Evolutionary conservation across 331 rosid genomes (phyloP).

Genomic region (Quercus tomentella): DNA sequence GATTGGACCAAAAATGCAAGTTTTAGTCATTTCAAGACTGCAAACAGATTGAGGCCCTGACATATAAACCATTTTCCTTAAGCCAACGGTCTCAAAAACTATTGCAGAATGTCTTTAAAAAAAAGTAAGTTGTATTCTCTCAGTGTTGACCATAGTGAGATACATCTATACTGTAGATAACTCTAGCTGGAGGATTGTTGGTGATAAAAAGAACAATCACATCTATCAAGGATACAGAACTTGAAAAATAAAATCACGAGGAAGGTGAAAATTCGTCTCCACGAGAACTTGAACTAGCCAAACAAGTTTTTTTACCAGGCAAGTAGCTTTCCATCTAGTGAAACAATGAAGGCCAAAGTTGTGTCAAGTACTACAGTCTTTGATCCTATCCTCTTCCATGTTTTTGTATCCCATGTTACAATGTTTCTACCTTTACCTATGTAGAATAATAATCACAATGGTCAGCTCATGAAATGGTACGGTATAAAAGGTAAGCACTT

Average conservation of each 20-base stretch:
- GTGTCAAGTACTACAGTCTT: constrained; percentile 56
- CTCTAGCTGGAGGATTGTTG: neutral
- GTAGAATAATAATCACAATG: constrained; percentile 7
- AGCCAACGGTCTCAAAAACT: neutral
- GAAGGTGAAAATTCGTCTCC: neutral
- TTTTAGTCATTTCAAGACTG: neutral
- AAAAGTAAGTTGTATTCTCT: no score
- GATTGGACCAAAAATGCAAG: neutral
- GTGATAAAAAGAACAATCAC: constrained; percentile 2
- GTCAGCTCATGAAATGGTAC: constrained; percentile 9
- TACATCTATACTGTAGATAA: neutral
- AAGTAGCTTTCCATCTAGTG: constrained; percentile 74
- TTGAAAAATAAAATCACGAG: neutral
- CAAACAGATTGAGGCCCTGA: neutral
- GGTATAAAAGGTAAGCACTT: neutral
- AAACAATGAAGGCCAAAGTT: constrained; percentile 62
- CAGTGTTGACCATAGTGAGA: no score
- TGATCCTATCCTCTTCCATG: constrained; percentile 64
- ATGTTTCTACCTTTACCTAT: constrained; percentile 71
- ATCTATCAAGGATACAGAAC: neutral
- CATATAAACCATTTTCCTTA: neutral
- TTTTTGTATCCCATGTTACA: constrained; percentile 70
- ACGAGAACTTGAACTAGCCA: constrained; percentile 3
- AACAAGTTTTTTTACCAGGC: constrained; percentile 57
- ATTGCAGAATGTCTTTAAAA: neutral